Conservation (phyloP, 2,329 filamentous ascomycete genomes). For the Nothophaeocryptopus gaeumannii region DNA sequence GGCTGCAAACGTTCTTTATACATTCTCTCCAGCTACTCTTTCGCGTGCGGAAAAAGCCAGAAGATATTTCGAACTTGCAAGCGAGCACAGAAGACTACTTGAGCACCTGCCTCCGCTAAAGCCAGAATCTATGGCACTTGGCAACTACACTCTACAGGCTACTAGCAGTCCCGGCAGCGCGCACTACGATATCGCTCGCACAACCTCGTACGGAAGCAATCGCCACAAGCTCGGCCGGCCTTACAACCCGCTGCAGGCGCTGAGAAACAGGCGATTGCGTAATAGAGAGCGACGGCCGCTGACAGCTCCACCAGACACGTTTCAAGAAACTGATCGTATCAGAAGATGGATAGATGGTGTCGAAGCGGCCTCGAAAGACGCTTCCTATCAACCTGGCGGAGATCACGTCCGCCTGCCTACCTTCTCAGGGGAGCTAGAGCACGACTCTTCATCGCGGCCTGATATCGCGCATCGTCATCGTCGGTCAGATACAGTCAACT, state of each 20-base stretch:
- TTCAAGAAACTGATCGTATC: slow-evolving; percentile 69
- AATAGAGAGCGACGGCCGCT: slow-evolving; percentile 73
- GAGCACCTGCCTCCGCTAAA: slow-evolving; percentile 73
- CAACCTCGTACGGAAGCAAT: slow-evolving; percentile 37
- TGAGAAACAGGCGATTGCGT: slow-evolving; percentile 83
- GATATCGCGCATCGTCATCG: slow-evolving; percentile 27
- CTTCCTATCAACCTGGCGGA: slow-evolving; percentile 39
- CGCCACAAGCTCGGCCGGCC: slow-evolving; percentile 57
- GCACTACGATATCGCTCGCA: slow-evolving; percentile 39
- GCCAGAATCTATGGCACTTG: slow-evolving; percentile 41
- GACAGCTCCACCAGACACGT: slow-evolving; percentile 72
- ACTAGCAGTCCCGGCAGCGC: slow-evolving; percentile 43
- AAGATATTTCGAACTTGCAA: slow-evolving; percentile 78
- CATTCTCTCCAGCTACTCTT: slow-evolving; percentile 76
- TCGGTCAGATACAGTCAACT: slow-evolving; percentile 42
- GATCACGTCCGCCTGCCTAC: slow-evolving; percentile 31
- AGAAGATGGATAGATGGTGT: slow-evolving; percentile 74
- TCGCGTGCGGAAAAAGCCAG: slow-evolving; percentile 81
- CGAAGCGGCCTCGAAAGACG: slow-evolving; percentile 44
- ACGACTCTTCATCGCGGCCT: slow-evolving; percentile 9
- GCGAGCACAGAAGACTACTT: slow-evolving; percentile 79
- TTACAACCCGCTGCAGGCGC: slow-evolving; percentile 90
- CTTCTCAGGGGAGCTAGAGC: slow-evolving; percentile 30
- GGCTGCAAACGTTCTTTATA: slow-evolving; percentile 53
- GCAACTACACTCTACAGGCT: slow-evolving; percentile 40